These are phyloP conservation scores for Claviceps digitariae DNA, from an alignment of 2,329 filamentous ascomycete species.

Conservation along the genomic window DNA sequence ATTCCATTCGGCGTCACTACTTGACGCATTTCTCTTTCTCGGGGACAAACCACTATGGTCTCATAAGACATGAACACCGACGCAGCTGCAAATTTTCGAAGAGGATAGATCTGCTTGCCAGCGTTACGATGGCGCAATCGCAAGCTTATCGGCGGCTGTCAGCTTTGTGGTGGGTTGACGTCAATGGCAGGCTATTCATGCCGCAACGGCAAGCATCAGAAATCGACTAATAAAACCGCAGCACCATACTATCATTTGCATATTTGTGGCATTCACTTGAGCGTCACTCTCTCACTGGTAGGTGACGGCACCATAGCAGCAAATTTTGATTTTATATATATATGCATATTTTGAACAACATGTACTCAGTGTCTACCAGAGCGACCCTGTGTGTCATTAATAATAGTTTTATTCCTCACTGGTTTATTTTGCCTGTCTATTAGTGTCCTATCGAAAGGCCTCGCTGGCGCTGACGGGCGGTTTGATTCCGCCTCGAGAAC, in stretches of 20 bases:
- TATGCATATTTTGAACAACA: too few relatives aligned
- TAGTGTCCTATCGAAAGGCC: slow-evolving; percentile 30
- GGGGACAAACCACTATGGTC: neutral
- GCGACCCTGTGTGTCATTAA: slow-evolving; percentile 33
- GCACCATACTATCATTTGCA: slow-evolving; percentile 33
- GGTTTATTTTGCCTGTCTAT: slow-evolving; percentile 26
- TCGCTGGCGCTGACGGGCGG: slow-evolving; percentile 32
- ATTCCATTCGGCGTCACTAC: neutral
- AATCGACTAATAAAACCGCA: slow-evolving; percentile 11
- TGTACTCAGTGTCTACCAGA: slow-evolving; percentile 20
- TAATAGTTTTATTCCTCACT: slow-evolving; percentile 33
- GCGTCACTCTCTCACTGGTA: slow-evolving; percentile 35
- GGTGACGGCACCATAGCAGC: slow-evolving; percentile 1
- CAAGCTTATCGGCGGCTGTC: slow-evolving; percentile 6
- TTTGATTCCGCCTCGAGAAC: slow-evolving; percentile 21
- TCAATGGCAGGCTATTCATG: neutral
- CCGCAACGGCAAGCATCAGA: neutral
- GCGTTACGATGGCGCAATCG: slow-evolving; percentile 7
- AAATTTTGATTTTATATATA: too few relatives aligned
- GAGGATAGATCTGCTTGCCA: neutral
- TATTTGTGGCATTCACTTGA: slow-evolving; percentile 34
- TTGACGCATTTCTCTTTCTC: too few relatives aligned
- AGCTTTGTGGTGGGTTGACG: slow-evolving; percentile 6
- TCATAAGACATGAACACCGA: neutral
- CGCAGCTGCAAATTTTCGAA: neutral